phyloP scores from a whole-genome alignment of 2,329 filamentous ascomycete species.

The Penicillium carneum region DNA sequence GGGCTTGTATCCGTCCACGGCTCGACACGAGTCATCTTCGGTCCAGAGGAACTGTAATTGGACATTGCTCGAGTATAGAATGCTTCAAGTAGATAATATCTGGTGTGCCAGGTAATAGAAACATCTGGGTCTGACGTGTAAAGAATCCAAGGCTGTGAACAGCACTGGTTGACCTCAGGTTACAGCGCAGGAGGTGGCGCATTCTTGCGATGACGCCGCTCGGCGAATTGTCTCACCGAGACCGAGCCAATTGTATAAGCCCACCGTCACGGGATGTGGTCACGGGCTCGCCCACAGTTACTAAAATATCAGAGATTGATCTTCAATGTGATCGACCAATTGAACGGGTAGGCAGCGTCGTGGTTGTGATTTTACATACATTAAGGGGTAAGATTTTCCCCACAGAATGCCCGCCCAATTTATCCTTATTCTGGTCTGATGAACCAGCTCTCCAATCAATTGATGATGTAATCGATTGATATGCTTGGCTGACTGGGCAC shows the following conservation, averaged over 20 bases:
- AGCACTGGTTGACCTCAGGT: not conserved
- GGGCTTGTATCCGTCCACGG: not conserved
- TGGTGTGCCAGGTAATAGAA: not conserved
- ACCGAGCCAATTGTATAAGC: not conserved
- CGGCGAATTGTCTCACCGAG: not conserved
- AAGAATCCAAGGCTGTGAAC: not conserved
- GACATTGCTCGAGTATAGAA: too few relatives aligned
- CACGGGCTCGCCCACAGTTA: not conserved
- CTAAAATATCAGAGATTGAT: not conserved
- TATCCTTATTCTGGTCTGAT: not conserved
- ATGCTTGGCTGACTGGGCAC: not conserved
- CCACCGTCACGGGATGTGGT: not conserved
- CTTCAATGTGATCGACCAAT: constrained; percentile 6
- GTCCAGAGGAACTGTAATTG: constrained; percentile 11
- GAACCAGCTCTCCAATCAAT: not conserved
- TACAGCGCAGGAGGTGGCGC: not conserved
- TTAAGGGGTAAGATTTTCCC: not conserved
- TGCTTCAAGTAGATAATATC: not conserved
- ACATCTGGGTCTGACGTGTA: not conserved
- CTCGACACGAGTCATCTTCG: constrained; percentile 3
- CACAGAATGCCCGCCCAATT: too few relatives aligned
- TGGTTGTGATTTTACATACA: too few relatives aligned
- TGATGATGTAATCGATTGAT: not conserved
- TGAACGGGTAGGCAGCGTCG: not conserved
- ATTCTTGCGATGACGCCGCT: not conserved